Evolutionary conservation across 805 yeast species (phyloP), one percentile per base, ranked within the genome.

Genomic region (Spencermartinsiella europaea): DNA sequence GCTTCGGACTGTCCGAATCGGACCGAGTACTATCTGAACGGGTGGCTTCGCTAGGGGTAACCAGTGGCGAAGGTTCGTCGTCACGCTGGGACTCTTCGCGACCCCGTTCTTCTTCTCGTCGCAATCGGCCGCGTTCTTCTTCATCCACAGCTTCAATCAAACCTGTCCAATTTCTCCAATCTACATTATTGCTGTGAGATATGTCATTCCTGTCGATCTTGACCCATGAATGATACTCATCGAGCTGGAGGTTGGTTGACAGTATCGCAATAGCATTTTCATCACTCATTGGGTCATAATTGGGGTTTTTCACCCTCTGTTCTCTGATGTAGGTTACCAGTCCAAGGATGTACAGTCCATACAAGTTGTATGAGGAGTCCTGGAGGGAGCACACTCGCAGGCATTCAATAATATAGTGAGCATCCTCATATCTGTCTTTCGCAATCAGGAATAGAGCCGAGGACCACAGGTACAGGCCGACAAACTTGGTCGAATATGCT

Each of bases 231-330:
- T 36, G 49, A 16, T 27, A 25, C 22, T 43, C 38, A 15, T 38
- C 16, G 10, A 46, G 38, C 47, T 51, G 53, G 38, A 50, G 33
- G 34, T 51, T 50, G 21, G 46, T 40, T 1, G 53, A 49, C 33
- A 50, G 21, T 3, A 50, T 42, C 3, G 56, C 56, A 7, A 50
- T 34, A 2, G 47, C 42, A 22, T 52, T 54, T 12, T 44, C 42
- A 33, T 50, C 54, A 33, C 27, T 38, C 36, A 43, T 40, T 5
- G 51, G 46, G 20, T 25, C 25, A 8, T 39, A 28, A 1, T 19
- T 33, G 4, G 34, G 37, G 10, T 40, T 44, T 4, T 39, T 36
- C 2, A 31, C 38, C 12, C 34, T 37, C 1, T 42, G 43, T 2
- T 34, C 15, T 12, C 16, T n/a, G 41, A 53, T 34, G 27, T 41